Base-by-base conservation (phyloP, 2,329 filamentous ascomycete species). In the Thielaviopsis populi region DNA sequence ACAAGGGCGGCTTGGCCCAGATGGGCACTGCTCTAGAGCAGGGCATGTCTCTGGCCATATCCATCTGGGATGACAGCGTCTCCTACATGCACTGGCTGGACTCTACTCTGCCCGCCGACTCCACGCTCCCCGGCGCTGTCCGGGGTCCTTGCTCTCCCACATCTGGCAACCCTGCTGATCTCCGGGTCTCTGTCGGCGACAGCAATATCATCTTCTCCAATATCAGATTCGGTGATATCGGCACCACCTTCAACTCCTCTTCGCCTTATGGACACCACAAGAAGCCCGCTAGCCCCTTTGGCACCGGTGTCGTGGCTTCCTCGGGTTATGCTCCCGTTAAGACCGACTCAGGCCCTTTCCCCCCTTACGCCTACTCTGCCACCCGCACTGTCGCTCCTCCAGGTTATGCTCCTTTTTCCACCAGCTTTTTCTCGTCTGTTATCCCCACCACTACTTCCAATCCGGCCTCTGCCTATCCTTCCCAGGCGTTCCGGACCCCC, bases 61-160 rank as follows among this genome's bases (percentile, higher is more conserved):
- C 76, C 27, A 74, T 84, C 66, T 82, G 79, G 79, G 72, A 75
- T 66, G 75, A 77, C 67, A 80, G 87, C 74, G 73, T 80, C 66
- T 75, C 81, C 70, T 59, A 5, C 41, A 89, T 89, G 85, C 80
- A 86, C 70, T 89, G 87, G 87, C 80, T 90, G 69, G 86, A 89
- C 76, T 82, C 80, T 66, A 80, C 76, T 71, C 86, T 81, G 76
- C 85, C 85, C 33, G 70, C 69, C 64, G 68, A 69, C 67, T 61
- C 60, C 27, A 68, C 68, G 63, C 60, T 68, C 64, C 69, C 69
- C 27, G 70, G 70, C 24, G 66, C 66, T 33, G 68, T 63, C 60
- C 68, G 70, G 5, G 69, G 70, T 40, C 62, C 65, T 59, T 71
- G 70, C 63, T 63, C 69, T 33, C 61, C 67, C 22, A 68, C 66